Base-by-base conservation (phyloP, 805 yeast species). In the Cyberlindnera meyerae region DNA sequence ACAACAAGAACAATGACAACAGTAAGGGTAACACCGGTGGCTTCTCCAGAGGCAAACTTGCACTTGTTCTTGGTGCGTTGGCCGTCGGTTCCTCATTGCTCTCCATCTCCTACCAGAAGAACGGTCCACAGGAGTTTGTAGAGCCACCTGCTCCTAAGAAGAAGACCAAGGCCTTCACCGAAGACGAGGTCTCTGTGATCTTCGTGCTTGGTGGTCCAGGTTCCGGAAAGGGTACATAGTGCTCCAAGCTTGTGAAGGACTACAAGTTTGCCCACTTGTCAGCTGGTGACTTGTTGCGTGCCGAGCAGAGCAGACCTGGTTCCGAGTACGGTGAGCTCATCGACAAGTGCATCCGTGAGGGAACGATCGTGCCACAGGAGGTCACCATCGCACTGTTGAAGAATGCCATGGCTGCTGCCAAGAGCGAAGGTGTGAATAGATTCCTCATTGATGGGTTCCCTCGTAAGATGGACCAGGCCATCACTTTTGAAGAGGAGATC, bases 151-250 rank as follows among this genome's bases (percentile, higher is more conserved):
- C 27, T 9, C n/a, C n/a, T n/a, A n/a, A n/a, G n/a, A 27, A 22
- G 21, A 34, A 28, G 28, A 33, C 31, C 11, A 34, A 44, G 13
- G 77, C 82, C 0, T 84, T 84, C 56, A 63, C 72, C 8, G 70
- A 72, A 3, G 76, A 77, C 27, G 79, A 85, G 38, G 78, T 84
- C 20, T 77, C 84, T 18, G 95, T 90, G 5, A 71, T 89, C 18
- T 90, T 86, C 60, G 96, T 90, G 14, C 74, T 90, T 22, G 98
- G 98, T 29, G 97, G 97, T 4, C 97, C 97, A 5, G 97, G 97
- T 15, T 85, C 95, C 20, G 97, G 98, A 29, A 93, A 93, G 58
- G 97, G 98, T 39, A 90, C 98, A 1, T 98, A 90, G 63, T 86
- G 97, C 67, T 82, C 80, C 22, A 84, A 77, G 55, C 70, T 90